Evolutionary conservation across 192 early-diverging fungal species (phyloP), one percentile per base, ranked within the genome.

Genomic region (Lunasporangiospora selenospora): DNA sequence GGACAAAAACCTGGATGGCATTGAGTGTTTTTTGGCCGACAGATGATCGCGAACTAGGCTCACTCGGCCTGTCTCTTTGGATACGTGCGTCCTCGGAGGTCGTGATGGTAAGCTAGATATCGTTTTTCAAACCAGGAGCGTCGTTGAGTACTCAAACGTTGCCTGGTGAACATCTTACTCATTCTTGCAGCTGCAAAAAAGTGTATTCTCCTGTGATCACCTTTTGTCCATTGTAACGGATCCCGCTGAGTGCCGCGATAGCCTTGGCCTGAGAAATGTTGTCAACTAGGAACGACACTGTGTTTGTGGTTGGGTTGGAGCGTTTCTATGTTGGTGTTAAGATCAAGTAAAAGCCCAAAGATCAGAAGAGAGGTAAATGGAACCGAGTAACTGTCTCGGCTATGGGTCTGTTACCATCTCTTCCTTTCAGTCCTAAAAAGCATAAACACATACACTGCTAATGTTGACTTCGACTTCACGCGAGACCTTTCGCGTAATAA

Each of bases 191-290:
- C 12, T 12, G 15, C 9, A 0, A 26, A 18, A 19, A 5, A 18
- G 29, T 7, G n/a, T 6, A 24, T 29, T 12, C 3, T 9, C 15
- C 8, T 50, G 3, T 31, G 50, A 21, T 26, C 43, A 65, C 63
- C 53, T 57, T 57, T 26, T 38, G 33, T 27, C 38, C 16, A 26
- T 65, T 65, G 47, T 37, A 65, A 3, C 63, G 63, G 30, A 65
- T 65, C 19, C 63, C 63, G 2, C 32, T 39, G 23, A 65, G 23
- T 6, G 8, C 26, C 39, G 16, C 26, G 16, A 65, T 30, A 12
- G 54, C 45, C 16, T 27, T 56, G 3, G 63, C 63, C 34, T 65
- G 63, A 4, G 11, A 13, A 18, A 65, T 2, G 21, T 56, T 29
- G 1, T 34, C 45, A 18, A 65, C 63, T 12, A 33, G 24, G 24